Percentiles rank a stretch among this genome's conserved stretches.
phyloP scores from a whole-genome alignment of 306 rosid species.

The Trifolium subterraneum region DNA sequence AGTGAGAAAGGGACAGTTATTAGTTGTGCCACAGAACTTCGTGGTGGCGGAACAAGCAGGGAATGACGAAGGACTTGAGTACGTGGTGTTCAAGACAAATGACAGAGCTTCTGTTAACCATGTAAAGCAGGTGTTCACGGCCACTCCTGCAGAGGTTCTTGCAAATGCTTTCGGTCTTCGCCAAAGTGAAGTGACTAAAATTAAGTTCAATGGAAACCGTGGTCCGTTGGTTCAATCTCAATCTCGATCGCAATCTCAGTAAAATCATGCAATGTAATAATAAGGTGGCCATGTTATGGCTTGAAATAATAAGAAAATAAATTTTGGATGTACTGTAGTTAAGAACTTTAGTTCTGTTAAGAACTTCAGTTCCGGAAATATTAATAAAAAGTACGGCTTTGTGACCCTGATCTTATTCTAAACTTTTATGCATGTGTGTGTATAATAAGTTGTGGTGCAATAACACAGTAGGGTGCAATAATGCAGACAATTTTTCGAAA shows the following conservation, averaged over 20 bases:
- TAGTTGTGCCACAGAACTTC: slow-evolving; percentile 69
- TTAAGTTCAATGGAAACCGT: slow-evolving; percentile 54
- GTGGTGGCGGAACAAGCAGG: slow-evolving; percentile 55
- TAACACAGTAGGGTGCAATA: neutral
- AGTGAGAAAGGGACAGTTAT: slow-evolving; percentile 50
- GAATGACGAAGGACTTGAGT: slow-evolving; percentile 57
- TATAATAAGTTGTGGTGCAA: too few relatives aligned
- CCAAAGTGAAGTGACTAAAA: slow-evolving; percentile 24
- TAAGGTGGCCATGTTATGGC: neutral
- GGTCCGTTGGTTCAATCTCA: slow-evolving; percentile 41
- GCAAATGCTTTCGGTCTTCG: slow-evolving; percentile 52
- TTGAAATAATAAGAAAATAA: slow-evolving; percentile 1
- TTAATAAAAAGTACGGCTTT: neutral
- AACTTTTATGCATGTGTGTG: neutral
- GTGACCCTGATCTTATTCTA: neutral
- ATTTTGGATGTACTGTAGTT: neutral
- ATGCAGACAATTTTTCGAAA: too few relatives aligned
- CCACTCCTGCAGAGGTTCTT: slow-evolving; percentile 53
- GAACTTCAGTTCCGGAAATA: neutral
- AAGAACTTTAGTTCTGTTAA: neutral
- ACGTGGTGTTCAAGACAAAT: slow-evolving; percentile 63
- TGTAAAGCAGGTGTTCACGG: slow-evolving; percentile 43
- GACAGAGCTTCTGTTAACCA: slow-evolving; percentile 54
- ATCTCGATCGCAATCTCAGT: neutral
- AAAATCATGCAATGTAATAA: neutral